These are phyloP conservation scores for Arthrocladium fulminans DNA, from an alignment of 2,329 filamentous ascomycete species.

Conservation along the genomic window DNA sequence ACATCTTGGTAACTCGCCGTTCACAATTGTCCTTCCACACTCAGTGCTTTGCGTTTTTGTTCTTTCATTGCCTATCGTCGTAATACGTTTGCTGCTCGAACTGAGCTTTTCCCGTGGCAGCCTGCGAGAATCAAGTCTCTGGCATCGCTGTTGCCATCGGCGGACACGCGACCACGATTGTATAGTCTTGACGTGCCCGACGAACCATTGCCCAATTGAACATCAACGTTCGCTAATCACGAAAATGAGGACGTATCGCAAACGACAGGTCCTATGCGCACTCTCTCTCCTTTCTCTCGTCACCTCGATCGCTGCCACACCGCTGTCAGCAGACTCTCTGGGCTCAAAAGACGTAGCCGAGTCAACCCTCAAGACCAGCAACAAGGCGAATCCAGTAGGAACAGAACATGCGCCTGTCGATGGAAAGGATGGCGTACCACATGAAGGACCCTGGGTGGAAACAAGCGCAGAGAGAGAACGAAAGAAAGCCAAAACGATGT, in stretches of 20 bases:
- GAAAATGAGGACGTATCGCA: background rate
- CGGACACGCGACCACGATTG: background rate
- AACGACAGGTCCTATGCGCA: background rate
- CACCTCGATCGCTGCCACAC: background rate
- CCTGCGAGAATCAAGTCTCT: background rate
- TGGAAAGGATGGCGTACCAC: constrained; percentile 86
- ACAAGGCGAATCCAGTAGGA: constrained; percentile 28
- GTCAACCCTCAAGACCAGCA: background rate
- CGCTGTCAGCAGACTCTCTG: background rate
- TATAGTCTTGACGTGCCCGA: background rate
- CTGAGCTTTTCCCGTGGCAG: background rate
- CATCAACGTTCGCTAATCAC: background rate
- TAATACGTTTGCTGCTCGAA: background rate
- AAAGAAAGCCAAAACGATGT: constrained; percentile 31
- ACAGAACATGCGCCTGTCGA: constrained; percentile 83
- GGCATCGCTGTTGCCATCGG: background rate
- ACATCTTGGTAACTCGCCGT: background rate
- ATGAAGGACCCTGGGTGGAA: constrained; percentile 65
- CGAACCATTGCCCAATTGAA: background rate
- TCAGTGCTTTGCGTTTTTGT: background rate
- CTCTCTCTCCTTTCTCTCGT: constrained; percentile 1
- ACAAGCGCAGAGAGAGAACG: constrained; percentile 40
- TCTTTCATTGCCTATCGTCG: background rate
- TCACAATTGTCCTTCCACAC: background rate
- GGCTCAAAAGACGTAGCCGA: background rate